Conservation (phyloP, 345 rosid genomes). For the Populus simonii region DNA sequence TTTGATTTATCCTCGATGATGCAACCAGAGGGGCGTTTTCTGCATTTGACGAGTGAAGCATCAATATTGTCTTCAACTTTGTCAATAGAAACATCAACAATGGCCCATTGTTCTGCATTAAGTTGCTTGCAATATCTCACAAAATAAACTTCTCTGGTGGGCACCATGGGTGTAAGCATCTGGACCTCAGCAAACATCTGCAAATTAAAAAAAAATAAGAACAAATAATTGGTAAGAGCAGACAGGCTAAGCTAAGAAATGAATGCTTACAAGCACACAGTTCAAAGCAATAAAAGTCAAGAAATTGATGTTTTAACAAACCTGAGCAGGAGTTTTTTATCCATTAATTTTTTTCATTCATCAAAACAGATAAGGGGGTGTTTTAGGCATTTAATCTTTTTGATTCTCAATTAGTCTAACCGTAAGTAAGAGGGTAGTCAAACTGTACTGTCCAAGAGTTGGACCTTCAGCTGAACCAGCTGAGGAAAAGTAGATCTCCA, state of each 20-base stretch:
- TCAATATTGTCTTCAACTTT: slow-evolving; percentile 80
- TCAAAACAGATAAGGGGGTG: background rate
- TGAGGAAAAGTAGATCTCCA: background rate
- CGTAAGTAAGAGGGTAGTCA: background rate
- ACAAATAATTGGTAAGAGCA: too few species aligned
- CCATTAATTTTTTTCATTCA: background rate
- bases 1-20: slow-evolving; percentile 84
- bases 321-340: background rate
- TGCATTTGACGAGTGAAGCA: slow-evolving; percentile 74
- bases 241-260: too few species aligned
- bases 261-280: too few species aligned
- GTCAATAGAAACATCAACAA: slow-evolving; percentile 82
- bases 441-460: background rate
- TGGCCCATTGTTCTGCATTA: slow-evolving; percentile 82
- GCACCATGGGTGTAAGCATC: slow-evolving; percentile 89
- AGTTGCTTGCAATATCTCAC: slow-evolving; percentile 77
- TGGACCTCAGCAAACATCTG: slow-evolving; percentile 99
- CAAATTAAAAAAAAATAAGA: slow-evolving; percentile 2
- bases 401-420: background rate
- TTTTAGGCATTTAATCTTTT: background rate
- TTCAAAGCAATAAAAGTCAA: too few species aligned
- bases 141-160: slow-evolving; percentile 88
- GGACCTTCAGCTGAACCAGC: background rate
- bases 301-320: background rate
- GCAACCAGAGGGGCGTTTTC: slow-evolving; percentile 97